Evolutionary conservation across 2,329 filamentous ascomycete species (phyloP).

Genomic region (Knufia petricola): DNA sequence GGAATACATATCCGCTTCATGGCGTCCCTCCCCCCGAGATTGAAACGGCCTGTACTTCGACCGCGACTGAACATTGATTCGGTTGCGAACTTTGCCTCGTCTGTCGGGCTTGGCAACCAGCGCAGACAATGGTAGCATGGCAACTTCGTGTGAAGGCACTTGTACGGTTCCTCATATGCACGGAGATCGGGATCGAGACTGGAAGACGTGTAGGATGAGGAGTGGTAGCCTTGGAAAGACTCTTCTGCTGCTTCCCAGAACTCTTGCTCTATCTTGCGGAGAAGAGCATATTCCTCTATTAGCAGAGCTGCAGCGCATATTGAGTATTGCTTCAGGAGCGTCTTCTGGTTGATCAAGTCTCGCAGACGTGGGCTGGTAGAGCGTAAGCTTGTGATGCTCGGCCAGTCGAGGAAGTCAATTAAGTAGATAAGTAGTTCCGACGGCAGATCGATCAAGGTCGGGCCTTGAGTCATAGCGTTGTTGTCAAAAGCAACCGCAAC

Average conservation of each 20-base stretch:
- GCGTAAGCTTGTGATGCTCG: background rate
- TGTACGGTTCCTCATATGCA: background rate
- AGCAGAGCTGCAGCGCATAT: background rate
- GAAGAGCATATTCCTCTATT: background rate
- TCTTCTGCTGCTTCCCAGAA: slow-evolving; percentile 7
- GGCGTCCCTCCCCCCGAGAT: slow-evolving; percentile 2
- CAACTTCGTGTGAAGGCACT: background rate
- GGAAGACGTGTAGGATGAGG: slow-evolving; percentile 1
- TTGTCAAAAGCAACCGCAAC: background rate
- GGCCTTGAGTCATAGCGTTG: background rate
- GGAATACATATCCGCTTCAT: background rate
- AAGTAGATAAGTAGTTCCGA: slow-evolving; percentile 3
- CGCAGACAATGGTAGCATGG: slow-evolving; percentile 8
- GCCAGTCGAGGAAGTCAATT: slow-evolving; percentile 8
- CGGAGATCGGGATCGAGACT: slow-evolving; percentile 5
- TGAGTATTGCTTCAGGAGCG: background rate
- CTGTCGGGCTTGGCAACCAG: slow-evolving; percentile 1
- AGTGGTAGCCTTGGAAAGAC: slow-evolving; percentile 8
- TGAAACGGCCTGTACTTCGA: background rate
- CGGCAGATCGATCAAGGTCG: background rate
- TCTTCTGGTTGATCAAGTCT: background rate
- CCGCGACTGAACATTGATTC: slow-evolving; percentile 1
- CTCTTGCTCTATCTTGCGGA: background rate
- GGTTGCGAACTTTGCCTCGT: background rate
- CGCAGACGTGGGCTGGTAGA: background rate